Evolutionary conservation across 2,329 filamentous ascomycete species (phyloP).

Genomic region (Colletotrichum viniferum): DNA sequence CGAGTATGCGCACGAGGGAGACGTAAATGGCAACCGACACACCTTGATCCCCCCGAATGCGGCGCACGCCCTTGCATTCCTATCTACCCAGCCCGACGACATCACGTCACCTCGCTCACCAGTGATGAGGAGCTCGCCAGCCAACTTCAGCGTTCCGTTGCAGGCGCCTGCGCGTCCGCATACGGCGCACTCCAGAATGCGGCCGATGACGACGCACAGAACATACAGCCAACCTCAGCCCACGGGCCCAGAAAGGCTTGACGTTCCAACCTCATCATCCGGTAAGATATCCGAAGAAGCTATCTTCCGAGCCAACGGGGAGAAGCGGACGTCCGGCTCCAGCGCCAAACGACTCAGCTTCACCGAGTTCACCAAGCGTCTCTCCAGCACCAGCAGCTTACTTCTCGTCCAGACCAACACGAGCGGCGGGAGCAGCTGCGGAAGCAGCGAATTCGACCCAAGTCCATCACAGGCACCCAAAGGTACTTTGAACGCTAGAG

Average conservation of each 20-base stretch:
- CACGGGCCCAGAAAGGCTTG: slow-evolving; percentile 25
- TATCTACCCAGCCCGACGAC: slow-evolving; percentile 46
- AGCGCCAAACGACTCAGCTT: slow-evolving; percentile 65
- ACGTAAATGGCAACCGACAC: slow-evolving; percentile 29
- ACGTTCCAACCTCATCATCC: slow-evolving; percentile 25
- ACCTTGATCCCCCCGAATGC: slow-evolving; percentile 49
- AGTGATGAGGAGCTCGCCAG: slow-evolving; percentile 27
- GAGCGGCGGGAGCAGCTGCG: slow-evolving; percentile 50
- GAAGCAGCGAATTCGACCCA: slow-evolving; percentile 49
- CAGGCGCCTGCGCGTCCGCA: slow-evolving; percentile 48
- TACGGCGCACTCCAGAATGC: slow-evolving; percentile 54
- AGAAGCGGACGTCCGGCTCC: slow-evolving; percentile 57
- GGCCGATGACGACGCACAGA: slow-evolving; percentile 47
- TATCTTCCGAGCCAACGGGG: slow-evolving; percentile 33
- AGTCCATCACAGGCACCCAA: slow-evolving; percentile 39
- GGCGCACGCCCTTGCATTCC: slow-evolving; percentile 55
- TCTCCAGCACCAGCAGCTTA: slow-evolving; percentile 66
- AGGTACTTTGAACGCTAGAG: slow-evolving; percentile 33
- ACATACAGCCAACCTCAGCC: slow-evolving; percentile 55
- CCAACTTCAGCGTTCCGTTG: slow-evolving; percentile 20
- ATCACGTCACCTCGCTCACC: slow-evolving; percentile 37
- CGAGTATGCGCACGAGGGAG: slow-evolving; percentile 36
- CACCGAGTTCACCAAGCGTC: slow-evolving; percentile 62
- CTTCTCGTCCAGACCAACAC: slow-evolving; percentile 63
- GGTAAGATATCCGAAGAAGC: slow-evolving; percentile 38